Evolutionary conservation across 2,329 filamentous ascomycete species (phyloP).

Genomic region (Cyphellophora attinorum): DNA sequence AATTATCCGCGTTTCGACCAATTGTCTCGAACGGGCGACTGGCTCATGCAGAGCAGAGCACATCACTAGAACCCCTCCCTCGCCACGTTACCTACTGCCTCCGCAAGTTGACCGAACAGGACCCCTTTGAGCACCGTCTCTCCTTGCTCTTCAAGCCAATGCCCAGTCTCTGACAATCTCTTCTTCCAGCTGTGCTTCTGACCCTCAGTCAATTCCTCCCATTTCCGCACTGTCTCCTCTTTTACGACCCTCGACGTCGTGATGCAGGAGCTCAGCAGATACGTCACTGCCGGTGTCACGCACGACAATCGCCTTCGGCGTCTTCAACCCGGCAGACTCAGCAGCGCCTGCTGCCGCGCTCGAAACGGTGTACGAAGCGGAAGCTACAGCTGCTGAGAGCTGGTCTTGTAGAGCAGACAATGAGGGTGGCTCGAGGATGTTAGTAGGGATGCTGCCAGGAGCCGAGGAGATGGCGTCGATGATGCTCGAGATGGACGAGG

Average conservation of each 20-base stretch:
- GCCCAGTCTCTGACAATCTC: conserved; percentile 58
- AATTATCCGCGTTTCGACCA: too few species aligned
- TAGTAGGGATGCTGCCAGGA: conserved; percentile 6
- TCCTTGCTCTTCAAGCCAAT: conserved; percentile 72
- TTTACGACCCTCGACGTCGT: conserved; percentile 10
- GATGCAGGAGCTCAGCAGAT: conserved; percentile 26
- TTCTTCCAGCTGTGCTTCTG: conserved; percentile 62
- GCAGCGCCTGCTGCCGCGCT: conserved; percentile 5
- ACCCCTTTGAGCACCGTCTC: conserved; percentile 68
- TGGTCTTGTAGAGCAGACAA: conserved; percentile 5
- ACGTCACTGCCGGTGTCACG: conserved; percentile 25
- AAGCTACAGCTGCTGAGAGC: conserved; percentile 8
- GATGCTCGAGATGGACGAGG: conserved; percentile 1
- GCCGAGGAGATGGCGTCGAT: conserved; percentile 6
- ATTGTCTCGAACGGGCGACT: too few species aligned
- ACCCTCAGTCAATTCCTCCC: conserved; percentile 58
- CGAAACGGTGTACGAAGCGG: conserved; percentile 5
- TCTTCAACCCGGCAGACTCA: conserved; percentile 13
- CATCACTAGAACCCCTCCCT: too few species aligned
- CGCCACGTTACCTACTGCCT: conserved; percentile 47
- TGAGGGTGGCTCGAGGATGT: conserved; percentile 5
- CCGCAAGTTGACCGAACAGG: conserved; percentile 64
- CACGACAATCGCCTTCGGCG: conserved; percentile 20
- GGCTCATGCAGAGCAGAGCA: too few species aligned
- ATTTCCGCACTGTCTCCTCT: conserved; percentile 39